These are phyloP conservation scores for Vaccinium myrtillus DNA, from an alignment of 148 eudicot species.

Conservation along the genomic window DNA sequence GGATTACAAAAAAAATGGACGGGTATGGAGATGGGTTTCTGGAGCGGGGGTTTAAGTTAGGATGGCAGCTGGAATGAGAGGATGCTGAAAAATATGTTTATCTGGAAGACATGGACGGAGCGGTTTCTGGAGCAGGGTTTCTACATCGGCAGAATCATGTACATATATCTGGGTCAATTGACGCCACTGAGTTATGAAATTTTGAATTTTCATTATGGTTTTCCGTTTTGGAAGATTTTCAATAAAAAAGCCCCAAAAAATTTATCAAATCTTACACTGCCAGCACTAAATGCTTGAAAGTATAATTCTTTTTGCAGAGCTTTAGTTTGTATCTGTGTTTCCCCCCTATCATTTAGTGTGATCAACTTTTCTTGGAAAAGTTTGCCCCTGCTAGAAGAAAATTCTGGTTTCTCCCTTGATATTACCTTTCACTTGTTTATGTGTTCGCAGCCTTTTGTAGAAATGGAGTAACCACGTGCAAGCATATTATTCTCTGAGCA, in stretches of 20 bases:
- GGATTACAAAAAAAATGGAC: slow-evolving; percentile 94
- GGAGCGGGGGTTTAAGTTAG: slow-evolving; percentile 92
- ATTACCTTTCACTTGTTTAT: slow-evolving; percentile 74
- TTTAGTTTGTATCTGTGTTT: background rate
- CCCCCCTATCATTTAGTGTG: background rate
- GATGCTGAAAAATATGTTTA: slow-evolving; percentile 86
- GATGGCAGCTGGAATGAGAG: slow-evolving; percentile 98
- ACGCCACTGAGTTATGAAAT: no score
- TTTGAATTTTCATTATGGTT: background rate
- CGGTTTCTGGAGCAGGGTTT: slow-evolving; percentile 29
- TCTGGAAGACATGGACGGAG: slow-evolving; percentile 55
- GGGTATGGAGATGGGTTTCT: slow-evolving; percentile 97
- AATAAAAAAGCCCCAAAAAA: no score
- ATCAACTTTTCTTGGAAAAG: background rate
- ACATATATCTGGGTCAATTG: background rate
- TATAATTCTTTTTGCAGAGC: background rate
- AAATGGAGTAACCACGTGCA: slow-evolving; percentile 86
- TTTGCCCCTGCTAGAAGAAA: background rate
- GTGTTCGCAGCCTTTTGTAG: slow-evolving; percentile 77
- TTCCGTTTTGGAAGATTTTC: background rate
- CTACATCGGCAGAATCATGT: background rate
- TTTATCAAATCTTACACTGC: background rate
- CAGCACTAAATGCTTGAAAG: background rate
- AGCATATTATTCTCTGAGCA: slow-evolving; percentile 76
- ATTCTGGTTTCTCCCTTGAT: background rate